Evolutionary conservation across 148 eudicot genomes (phyloP), one percentile per base, ranked within the genome.

Genomic region (Gaultheria prostrata): DNA sequence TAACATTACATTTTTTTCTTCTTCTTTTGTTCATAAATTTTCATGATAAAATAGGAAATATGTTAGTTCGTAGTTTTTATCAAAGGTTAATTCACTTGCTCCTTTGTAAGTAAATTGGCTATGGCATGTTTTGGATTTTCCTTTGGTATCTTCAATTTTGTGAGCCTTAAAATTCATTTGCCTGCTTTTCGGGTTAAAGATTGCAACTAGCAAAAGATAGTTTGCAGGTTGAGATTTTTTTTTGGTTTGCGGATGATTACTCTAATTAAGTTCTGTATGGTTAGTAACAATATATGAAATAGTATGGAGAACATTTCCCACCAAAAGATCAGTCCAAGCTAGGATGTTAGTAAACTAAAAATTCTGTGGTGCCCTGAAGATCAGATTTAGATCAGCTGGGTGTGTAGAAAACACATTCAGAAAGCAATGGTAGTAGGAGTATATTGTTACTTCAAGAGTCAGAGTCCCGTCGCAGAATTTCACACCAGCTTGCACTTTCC

Each of bases 91-190:
- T 50, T 24, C 20, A 13, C 26, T 49, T 0, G 35, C 13, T 46
- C 21, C 21, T 24, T 43, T 67, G 72, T 30, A 28, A 10, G 33
- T 67, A 28, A 67, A 67, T 30, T 67, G 72, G 33, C 18, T 67
- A 11, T 67, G 72, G 17, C 72, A 30, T 67, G 72, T 67, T 67
- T 12, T 67, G 72, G 72, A 67, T 67, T 67, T 67, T 67, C 72
- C 35, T 30, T 67, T 11, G 18, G 72, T 28, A 67, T 67, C 4
- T 8, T 67, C 17, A 28, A 67, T 67, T 30, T 63, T 67, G 35
- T 67, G 72, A 26, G 20, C 39, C 33, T 67, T 67, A 14, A 14
- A 28, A 67, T 30, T 67, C 4, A 7, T 67, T 63, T 67, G 72
- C 15, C 39, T 67, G 20, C 39, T 67, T 67, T 67, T 67, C 72